phyloP scores from a whole-genome alignment of 2,329 filamentous ascomycete genomes.

The Penicillium glabrum region DNA sequence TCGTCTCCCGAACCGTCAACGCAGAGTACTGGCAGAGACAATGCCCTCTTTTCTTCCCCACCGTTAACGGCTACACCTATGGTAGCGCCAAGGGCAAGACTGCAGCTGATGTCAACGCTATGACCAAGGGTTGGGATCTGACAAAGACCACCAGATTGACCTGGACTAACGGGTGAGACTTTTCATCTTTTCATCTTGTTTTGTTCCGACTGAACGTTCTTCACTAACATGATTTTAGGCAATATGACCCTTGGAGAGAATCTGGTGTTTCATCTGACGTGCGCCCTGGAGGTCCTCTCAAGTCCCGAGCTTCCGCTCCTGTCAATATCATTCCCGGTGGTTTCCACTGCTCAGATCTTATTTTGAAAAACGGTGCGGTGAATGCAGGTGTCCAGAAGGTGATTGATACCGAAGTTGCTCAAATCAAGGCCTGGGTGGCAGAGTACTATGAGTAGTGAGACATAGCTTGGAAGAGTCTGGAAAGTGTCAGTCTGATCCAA shows the following conservation, averaged over 20 bases:
- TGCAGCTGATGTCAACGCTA: slow-evolving; percentile 51
- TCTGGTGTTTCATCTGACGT: slow-evolving; percentile 54
- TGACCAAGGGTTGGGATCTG: slow-evolving; percentile 58
- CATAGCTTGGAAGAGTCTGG: not conserved
- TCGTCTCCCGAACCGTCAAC: slow-evolving; percentile 54
- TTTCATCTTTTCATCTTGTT: not conserved
- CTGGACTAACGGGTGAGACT: slow-evolving; percentile 54
- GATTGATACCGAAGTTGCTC: slow-evolving; percentile 50
- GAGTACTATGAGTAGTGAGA: slow-evolving; percentile 39
- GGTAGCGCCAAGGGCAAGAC: slow-evolving; percentile 50
- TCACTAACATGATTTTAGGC: slow-evolving; percentile 24
- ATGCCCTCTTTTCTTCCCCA: slow-evolving; percentile 58
- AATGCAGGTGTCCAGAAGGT: slow-evolving; percentile 52
- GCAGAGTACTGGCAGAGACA: slow-evolving; percentile 57
- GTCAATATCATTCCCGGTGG: slow-evolving; percentile 55
- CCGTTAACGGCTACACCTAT: slow-evolving; percentile 51
- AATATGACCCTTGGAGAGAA: slow-evolving; percentile 62
- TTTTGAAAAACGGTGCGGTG: slow-evolving; percentile 45
- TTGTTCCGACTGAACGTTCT: too few relatives aligned
- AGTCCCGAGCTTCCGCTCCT: slow-evolving; percentile 49
- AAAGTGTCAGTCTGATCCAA: not conserved
- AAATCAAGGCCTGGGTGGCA: slow-evolving; percentile 56
- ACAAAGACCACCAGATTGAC: slow-evolving; percentile 55
- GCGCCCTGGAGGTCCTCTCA: slow-evolving; percentile 56
- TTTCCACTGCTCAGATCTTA: slow-evolving; percentile 58